Conservation (phyloP, 495 filamentous ascomycete species). For the Massariosphaeria phaeospora region DNA sequence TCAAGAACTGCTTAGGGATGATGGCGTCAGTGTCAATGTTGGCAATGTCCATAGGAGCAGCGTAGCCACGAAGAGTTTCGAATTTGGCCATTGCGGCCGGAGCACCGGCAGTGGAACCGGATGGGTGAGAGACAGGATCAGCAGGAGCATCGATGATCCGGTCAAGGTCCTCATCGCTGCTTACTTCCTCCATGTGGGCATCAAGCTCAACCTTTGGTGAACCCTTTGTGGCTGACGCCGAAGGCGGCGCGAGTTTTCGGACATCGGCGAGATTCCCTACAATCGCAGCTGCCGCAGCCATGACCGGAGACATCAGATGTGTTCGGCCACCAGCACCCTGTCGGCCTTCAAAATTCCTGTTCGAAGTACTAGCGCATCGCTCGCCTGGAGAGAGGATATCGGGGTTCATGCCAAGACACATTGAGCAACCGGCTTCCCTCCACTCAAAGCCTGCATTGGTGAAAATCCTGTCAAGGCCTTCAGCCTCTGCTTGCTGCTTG, state of each 20-base stretch:
- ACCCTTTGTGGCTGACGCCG: constrained; percentile 41
- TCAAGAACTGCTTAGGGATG: constrained; percentile 98
- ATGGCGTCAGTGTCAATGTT: constrained; percentile 98
- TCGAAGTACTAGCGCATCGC: constrained; percentile 90
- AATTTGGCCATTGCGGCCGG: constrained; percentile 75
- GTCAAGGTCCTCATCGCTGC: constrained; percentile 72
- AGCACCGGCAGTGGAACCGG: constrained; percentile 43
- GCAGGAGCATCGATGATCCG: constrained; percentile 70
- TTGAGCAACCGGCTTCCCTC: constrained; percentile 95
- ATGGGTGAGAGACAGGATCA: constrained; percentile 58
- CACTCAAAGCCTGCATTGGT: constrained; percentile 90
- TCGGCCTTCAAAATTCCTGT: constrained; percentile 96
- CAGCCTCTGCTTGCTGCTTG: constrained; percentile 85
- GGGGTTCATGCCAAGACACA: constrained; percentile 99
- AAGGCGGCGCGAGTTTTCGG: constrained; percentile 63
- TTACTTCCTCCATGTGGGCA: constrained; percentile 65
- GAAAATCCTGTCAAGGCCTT: constrained; percentile 92
- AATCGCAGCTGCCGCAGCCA: constrained; percentile 89
- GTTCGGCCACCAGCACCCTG: constrained; percentile 92
- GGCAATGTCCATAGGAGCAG: constrained; percentile 76
- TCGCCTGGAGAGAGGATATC: constrained; percentile 94
- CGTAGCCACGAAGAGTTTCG: constrained; percentile 73
- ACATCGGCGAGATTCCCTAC: constrained; percentile 89
- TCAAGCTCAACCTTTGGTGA: constrained; percentile 53
- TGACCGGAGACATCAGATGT: constrained; percentile 93